Conservation (phyloP, 257 asterid genomes). For the Verbascum thapsus region DNA sequence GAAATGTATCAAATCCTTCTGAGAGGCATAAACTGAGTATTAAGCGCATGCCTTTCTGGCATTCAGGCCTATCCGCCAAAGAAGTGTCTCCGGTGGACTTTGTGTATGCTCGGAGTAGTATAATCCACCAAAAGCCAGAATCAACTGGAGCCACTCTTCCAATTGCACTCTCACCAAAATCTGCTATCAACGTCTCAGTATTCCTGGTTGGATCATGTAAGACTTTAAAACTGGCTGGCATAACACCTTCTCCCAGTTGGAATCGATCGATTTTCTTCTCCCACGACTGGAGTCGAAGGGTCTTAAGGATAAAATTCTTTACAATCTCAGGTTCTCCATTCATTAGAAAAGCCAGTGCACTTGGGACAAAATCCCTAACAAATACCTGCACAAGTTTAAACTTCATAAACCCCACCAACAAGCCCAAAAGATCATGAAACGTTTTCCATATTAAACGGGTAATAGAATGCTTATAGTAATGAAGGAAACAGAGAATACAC, state of each 20-base stretch:
- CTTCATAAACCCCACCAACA: conserved; percentile 5
- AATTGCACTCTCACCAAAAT: conserved; percentile 78
- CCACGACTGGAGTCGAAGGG: conserved; percentile 81
- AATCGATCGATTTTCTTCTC: conserved; percentile 74
- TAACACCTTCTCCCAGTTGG: conserved; percentile 75
- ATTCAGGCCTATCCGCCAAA: conserved; percentile 69
- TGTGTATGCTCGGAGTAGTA: conserved; percentile 70
- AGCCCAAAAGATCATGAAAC: background rate
- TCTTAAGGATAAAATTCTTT: conserved; percentile 61
- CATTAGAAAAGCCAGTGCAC: conserved; percentile 74
- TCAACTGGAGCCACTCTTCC: conserved; percentile 86
- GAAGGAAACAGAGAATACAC: background rate
- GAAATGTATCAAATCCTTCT: conserved; percentile 76
- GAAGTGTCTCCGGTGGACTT: conserved; percentile 71
- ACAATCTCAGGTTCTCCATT: conserved; percentile 74
- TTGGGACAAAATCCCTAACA: conserved; percentile 75
- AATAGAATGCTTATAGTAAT: too few relatives aligned
- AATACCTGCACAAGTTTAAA: conserved; percentile 49
- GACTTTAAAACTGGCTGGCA: conserved; percentile 81
- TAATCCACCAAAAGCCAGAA: conserved; percentile 89
- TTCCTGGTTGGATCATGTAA: conserved; percentile 66
- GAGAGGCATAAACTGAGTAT: conserved; percentile 75
- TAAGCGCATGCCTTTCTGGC: conserved; percentile 75
- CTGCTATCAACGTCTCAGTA: conserved; percentile 65
- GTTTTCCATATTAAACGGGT: too few relatives aligned